Base-by-base conservation (phyloP, 2,329 filamentous ascomycete species). In the Colletotrichum sansevieriae region DNA sequence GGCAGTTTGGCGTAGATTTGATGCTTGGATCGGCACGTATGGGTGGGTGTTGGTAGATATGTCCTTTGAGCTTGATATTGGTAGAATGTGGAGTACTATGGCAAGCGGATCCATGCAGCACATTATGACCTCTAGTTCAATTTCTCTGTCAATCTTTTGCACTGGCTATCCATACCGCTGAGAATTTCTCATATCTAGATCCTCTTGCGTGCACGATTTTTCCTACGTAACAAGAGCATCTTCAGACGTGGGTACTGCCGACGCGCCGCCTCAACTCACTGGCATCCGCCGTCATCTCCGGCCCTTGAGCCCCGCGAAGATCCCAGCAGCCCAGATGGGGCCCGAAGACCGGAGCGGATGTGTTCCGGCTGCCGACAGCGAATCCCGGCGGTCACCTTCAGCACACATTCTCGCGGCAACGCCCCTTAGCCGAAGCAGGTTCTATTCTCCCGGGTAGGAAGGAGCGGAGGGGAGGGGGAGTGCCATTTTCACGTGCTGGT, bases 1-100 rank as follows among this genome's bases (percentile, higher is more conserved):
- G 92, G 92, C 1, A 85, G 90, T 18, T 77, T 94, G 78, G 92
- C 91, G 72, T 92, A 67, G 51, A 52, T 29, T 10, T 49, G n/a
- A 18, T 18, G 39, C 25, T 20, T 22, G 11, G n/a, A 35, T 15
- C 10, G 60, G 22, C 9, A 18, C 18, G 18, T 25, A 25, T 4
- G 4, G 4, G n/a, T 4, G 20, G 33, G 61, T 18, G 41, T 43
- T 43, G 39, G 12, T 12, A 61, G 54, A 39, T 33, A 22, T n/a
- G 11, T 47, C n/a, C n/a, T 46, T 46, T 20, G 37, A 39, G 37
- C 35, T 51, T 13, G 22, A 61, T 46, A n/a, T 25, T 54, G 33
- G n/a, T 59, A 59, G 61, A 59, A 35, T 57, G 29, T 18, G 44
- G 44, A 13, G 41, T 35, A 33, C 12, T 52, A n/a, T 15, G n/a